Evolutionary conservation across 352 stramenopile genomes (phyloP).

Genomic region (Phytophthora gonapodyides): DNA sequence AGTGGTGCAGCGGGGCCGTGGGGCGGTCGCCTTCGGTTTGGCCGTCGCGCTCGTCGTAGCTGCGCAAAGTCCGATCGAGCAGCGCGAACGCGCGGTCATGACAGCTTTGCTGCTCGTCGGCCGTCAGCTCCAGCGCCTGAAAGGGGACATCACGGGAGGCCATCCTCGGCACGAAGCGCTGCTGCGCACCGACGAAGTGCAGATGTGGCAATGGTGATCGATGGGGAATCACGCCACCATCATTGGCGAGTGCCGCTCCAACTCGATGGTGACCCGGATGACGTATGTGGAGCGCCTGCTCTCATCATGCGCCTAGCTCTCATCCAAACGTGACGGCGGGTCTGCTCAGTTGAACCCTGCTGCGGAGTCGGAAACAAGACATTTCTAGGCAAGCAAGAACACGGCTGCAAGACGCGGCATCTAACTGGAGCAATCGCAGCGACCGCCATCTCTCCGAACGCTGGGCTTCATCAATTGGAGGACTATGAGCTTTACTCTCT

Average conservation of each 20-base stretch:
- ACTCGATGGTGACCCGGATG: slow-evolving; percentile 4
- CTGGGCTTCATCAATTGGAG: neutral
- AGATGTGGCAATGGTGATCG: slow-evolving; percentile 24
- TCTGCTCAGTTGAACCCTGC: slow-evolving; percentile 3
- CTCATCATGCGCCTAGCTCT: too few species aligned
- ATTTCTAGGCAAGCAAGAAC: too few species aligned
- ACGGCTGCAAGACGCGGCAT: neutral
- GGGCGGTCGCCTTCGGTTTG: slow-evolving; percentile 11
- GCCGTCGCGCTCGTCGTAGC: slow-evolving; percentile 33
- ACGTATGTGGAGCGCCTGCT: slow-evolving; percentile 5
- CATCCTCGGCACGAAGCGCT: slow-evolving; percentile 7
- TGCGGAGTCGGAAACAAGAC: neutral
- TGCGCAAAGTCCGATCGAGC: slow-evolving; percentile 35
- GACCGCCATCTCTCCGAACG: neutral
- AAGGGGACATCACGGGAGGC: neutral
- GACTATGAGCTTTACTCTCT: neutral
- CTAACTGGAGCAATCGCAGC: neutral
- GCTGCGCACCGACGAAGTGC: slow-evolving; percentile 3
- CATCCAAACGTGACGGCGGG: slow-evolving; percentile 8
- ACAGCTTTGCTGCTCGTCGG: slow-evolving; percentile 20
- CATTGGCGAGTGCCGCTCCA: slow-evolving; percentile 12
- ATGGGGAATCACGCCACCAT: slow-evolving; percentile 12
- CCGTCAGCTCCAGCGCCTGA: slow-evolving; percentile 6
- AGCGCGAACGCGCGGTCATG: slow-evolving; percentile 26
- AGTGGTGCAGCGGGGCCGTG: slow-evolving; percentile 14